Evolutionary conservation across 139 green algal species (phyloP).

Genomic region (Trebouxia sp.): DNA sequence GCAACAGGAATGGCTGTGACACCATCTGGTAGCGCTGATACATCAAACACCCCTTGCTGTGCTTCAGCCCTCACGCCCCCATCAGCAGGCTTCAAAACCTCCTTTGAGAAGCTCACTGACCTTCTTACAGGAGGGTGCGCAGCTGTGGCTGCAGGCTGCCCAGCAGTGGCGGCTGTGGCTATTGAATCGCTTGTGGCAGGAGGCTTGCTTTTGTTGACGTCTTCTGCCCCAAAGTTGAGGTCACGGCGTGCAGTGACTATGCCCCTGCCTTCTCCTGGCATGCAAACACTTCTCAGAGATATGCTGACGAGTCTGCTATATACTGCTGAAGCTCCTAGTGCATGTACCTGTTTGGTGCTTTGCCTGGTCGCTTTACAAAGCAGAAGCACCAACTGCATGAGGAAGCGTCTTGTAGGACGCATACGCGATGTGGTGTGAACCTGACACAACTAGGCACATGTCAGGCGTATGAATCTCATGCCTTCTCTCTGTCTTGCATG

Average conservation of each 20-base stretch:
- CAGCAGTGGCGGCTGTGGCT: background rate
- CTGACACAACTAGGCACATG: too few species aligned
- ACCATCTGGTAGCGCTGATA: constrained; percentile 11
- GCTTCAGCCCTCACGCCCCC: background rate
- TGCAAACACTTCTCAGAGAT: too few species aligned
- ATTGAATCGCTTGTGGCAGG: background rate
- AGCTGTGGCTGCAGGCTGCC: background rate
- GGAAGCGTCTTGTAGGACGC: too few species aligned
- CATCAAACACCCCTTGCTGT: background rate
- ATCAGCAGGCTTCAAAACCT: background rate
- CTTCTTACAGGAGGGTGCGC: background rate
- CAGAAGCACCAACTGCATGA: too few species aligned
- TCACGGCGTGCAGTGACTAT: background rate
- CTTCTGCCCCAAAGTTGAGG: background rate
- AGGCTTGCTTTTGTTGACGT: background rate
- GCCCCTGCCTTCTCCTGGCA: background rate
- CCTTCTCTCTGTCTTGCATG: too few species aligned
- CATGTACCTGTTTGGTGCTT: too few species aligned
- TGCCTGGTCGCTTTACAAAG: too few species aligned
- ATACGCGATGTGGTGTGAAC: too few species aligned
- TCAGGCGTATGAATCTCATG: too few species aligned
- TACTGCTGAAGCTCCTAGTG: too few species aligned
- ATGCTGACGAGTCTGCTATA: too few species aligned
- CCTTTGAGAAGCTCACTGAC: background rate
- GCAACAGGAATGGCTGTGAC: constrained; percentile 11